These are phyloP conservation scores for Aechmea fasciata DNA, from an alignment of 176 grass and related monocot genomes.

Conservation along the genomic window DNA sequence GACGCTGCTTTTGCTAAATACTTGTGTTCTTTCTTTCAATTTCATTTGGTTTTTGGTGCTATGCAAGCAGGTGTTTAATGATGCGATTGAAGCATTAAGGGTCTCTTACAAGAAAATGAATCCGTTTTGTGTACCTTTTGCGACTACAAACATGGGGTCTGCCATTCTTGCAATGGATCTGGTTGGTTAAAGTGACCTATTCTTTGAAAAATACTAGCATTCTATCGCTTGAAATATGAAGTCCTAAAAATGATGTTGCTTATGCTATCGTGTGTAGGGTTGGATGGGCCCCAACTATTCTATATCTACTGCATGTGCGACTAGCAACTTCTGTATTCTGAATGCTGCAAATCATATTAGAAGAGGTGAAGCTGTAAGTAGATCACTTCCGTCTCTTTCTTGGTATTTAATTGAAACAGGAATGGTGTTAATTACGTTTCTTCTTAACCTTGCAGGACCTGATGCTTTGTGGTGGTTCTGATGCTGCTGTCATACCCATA, in stretches of 20 bases:
- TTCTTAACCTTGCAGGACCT: conserved; percentile 57
- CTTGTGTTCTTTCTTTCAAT: conserved; percentile 3
- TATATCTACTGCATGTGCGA: conserved; percentile 98
- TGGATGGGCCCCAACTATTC: conserved; percentile 99
- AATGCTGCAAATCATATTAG: conserved; percentile 97
- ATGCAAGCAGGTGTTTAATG: conserved; percentile 81
- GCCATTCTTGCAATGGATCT: conserved; percentile 99
- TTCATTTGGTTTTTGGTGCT: conserved; percentile 19
- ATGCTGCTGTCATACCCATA: conserved; percentile 88
- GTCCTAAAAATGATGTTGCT: conserved; percentile 8
- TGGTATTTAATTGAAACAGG: neutral
- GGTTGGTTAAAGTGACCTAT: conserved; percentile 30
- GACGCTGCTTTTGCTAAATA: conserved; percentile 4
- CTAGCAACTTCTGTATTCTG: conserved; percentile 99
- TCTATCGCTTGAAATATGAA: neutral
- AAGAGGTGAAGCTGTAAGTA: conserved; percentile 85
- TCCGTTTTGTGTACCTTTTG: conserved; percentile 97
- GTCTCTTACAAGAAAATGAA: conserved; percentile 99
- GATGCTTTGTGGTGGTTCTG: conserved; percentile 99
- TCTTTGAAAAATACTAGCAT: conserved; percentile 5
- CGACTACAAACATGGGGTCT: conserved; percentile 99
- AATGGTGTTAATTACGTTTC: conserved; percentile 13
- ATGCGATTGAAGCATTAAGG: conserved; percentile 91
- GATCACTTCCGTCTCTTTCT: conserved; percentile 6
- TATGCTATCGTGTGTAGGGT: conserved; percentile 42